Evolutionary conservation across 306 rosid species (phyloP).

Genomic region (Citrullus amarus): DNA sequence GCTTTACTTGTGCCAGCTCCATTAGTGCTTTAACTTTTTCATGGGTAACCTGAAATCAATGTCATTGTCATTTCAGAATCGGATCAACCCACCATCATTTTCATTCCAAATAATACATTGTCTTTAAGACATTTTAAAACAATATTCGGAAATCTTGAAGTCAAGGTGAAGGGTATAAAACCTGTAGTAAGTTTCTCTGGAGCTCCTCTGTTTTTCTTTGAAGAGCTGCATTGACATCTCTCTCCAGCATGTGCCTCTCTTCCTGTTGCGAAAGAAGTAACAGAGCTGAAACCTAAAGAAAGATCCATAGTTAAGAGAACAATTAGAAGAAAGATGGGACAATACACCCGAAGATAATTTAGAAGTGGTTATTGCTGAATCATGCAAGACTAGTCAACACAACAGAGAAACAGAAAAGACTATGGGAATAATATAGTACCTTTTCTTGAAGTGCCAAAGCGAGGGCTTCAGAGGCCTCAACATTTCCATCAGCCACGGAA

Average conservation of each 20-base stretch:
- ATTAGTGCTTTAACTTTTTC: constrained; percentile 89
- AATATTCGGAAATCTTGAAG: constrained; percentile 5
- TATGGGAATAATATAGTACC: constrained; percentile 29
- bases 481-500: constrained; percentile 23
- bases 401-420: neutral
- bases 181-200: constrained; percentile 82
- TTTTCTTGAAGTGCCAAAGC: constrained; percentile 84
- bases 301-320: constrained; percentile 10
- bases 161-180: constrained; percentile 16
- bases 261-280: constrained; percentile 92
- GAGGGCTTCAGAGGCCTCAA: constrained; percentile 46
- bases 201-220: constrained; percentile 78
- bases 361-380: neutral
- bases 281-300: constrained; percentile 56
- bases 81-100: neutral
- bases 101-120: neutral
- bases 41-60: constrained; percentile 66
- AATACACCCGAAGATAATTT: neutral
- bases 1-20: constrained; percentile 81
- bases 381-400: neutral
- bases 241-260: constrained; percentile 74
- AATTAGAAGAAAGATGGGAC: constrained; percentile 10
- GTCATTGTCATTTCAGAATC: constrained; percentile 14
- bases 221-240: constrained; percentile 68
- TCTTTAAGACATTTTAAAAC: neutral